These are phyloP conservation scores for Simplicillium aogashimaense DNA, from an alignment of 2,329 filamentous ascomycete genomes.

Conservation along the genomic window DNA sequence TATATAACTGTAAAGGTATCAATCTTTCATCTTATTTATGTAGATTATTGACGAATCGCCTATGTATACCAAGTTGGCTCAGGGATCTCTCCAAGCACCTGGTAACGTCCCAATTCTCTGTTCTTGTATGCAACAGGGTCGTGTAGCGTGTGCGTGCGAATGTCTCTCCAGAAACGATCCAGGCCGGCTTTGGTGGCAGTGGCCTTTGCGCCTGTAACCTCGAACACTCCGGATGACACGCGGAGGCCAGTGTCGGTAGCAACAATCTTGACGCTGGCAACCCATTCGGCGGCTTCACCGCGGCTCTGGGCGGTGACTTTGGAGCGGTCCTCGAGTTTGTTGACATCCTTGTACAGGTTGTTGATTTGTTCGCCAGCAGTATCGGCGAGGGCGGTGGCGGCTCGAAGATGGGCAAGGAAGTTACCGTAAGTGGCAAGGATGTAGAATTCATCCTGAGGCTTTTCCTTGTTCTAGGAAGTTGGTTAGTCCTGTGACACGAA, in stretches of 20 bases:
- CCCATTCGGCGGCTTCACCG: constrained; percentile 52
- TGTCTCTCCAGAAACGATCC: constrained; percentile 57
- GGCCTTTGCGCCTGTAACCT: constrained; percentile 50
- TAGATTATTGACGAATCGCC: not conserved
- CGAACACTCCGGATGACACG: constrained; percentile 53
- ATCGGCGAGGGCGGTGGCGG: constrained; percentile 48
- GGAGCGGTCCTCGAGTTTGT: constrained; percentile 24
- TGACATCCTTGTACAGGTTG: constrained; percentile 30
- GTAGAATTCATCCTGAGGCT: constrained; percentile 53
- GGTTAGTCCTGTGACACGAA: constrained; percentile 1
- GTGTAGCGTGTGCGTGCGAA: constrained; percentile 56
- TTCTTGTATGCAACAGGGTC: constrained; percentile 62
- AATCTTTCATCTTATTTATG: no score
- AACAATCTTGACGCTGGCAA: constrained; percentile 53
- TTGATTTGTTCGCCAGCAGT: constrained; percentile 39
- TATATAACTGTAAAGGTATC: no score
- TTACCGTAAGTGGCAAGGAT: constrained; percentile 55
- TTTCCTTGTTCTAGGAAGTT: constrained; percentile 36
- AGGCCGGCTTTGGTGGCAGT: constrained; percentile 49
- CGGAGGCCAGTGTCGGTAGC: constrained; percentile 48
- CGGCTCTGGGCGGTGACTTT: constrained; percentile 39
- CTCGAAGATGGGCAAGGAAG: constrained; percentile 51
- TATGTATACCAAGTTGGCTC: constrained; percentile 53
- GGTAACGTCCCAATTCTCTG: constrained; percentile 47
- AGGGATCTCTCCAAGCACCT: constrained; percentile 45